These are phyloP conservation scores for Iris pallida DNA, from an alignment of 116 monocot genomes.

Conservation along the genomic window DNA sequence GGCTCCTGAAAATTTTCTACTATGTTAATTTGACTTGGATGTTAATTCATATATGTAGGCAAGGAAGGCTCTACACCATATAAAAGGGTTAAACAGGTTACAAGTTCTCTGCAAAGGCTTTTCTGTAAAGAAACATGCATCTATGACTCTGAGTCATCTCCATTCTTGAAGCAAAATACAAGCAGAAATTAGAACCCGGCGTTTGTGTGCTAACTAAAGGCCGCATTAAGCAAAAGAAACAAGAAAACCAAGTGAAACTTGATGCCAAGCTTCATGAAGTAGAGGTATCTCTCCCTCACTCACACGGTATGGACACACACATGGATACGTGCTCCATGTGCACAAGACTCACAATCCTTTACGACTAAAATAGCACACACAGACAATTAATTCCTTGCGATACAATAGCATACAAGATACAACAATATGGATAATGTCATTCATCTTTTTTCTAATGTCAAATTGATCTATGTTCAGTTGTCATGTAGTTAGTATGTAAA, in stretches of 20 bases:
- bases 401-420: no score
- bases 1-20: no score
- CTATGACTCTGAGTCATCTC: slow-evolving; percentile 38
- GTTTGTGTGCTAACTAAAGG: slow-evolving; percentile 65
- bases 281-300: slow-evolving; percentile 37
- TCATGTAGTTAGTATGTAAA: no score
- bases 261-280: slow-evolving; percentile 83
- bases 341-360: no score
- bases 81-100: slow-evolving; percentile 54
- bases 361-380: no score
- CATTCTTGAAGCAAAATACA: slow-evolving; percentile 73
- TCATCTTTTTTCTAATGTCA: no score
- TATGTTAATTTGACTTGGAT: not conserved
- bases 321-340: no score
- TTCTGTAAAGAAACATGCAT: slow-evolving; percentile 51
- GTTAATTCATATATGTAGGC: slow-evolving; percentile 40
- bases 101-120: slow-evolving; percentile 22
- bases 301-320: not conserved
- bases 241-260: slow-evolving; percentile 68
- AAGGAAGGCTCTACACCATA: slow-evolving; percentile 36
- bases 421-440: no score
- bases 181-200: slow-evolving; percentile 61
- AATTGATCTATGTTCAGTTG: no score
- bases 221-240: slow-evolving; percentile 66
- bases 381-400: no score